These are phyloP conservation scores for Fonsecaea nubica DNA, from an alignment of 2,329 filamentous ascomycete species.

Conservation along the genomic window DNA sequence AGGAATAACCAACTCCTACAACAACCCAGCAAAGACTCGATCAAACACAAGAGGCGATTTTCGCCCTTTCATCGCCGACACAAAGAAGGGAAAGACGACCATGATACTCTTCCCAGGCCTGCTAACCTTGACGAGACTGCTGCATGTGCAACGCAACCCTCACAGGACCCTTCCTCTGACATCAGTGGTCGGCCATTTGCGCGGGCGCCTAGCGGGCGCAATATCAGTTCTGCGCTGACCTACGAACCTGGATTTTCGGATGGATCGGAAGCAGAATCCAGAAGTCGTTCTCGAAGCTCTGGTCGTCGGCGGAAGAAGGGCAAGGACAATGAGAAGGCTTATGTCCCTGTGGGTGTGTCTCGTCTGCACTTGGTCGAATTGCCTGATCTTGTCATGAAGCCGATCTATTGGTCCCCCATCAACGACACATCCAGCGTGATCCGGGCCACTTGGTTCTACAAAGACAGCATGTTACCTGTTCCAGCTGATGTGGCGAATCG, in stretches of 20 bases:
- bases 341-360: slow-evolving; percentile 84
- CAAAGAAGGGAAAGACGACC: slow-evolving; percentile 43
- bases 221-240: slow-evolving; percentile 30
- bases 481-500: slow-evolving; percentile 87
- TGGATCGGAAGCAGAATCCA: slow-evolving; percentile 24
- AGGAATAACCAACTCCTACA: slow-evolving; percentile 20
- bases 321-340: slow-evolving; percentile 52
- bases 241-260: slow-evolving; percentile 20
- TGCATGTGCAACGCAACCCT: slow-evolving; percentile 10
- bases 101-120: slow-evolving; percentile 39
- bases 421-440: slow-evolving; percentile 84
- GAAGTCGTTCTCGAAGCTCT: slow-evolving; percentile 31
- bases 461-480: slow-evolving; percentile 90
- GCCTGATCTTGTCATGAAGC: slow-evolving; percentile 84
- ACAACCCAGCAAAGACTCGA: slow-evolving; percentile 28
- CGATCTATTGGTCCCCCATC: slow-evolving; percentile 96
- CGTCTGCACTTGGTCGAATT: slow-evolving; percentile 86
- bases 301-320: slow-evolving; percentile 22
- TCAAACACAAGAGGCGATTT: slow-evolving; percentile 45
- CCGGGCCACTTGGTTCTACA: slow-evolving; percentile 96
- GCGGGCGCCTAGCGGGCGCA: slow-evolving; percentile 47
- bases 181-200: slow-evolving; percentile 59
- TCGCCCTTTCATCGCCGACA: slow-evolving; percentile 43
- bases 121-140: slow-evolving; percentile 1
- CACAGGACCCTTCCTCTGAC: slow-evolving; percentile 40